phyloP scores from a whole-genome alignment of 148 eudicot genomes.

The Chenopodium formosanum region DNA sequence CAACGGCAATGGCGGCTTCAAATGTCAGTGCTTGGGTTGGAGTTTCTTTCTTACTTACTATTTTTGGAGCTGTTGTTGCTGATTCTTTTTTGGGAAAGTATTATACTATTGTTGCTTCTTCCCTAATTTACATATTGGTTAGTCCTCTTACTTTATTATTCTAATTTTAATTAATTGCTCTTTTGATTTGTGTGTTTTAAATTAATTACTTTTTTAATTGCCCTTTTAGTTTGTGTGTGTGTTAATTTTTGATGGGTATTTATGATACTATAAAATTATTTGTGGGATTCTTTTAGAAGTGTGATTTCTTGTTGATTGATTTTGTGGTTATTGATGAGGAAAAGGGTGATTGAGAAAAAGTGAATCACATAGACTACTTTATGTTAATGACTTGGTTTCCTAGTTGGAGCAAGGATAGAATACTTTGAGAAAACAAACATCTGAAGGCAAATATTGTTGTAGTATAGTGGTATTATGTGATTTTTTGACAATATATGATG shows the following conservation, averaged over 20 bases:
- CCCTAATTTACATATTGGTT: slow-evolving; percentile 44
- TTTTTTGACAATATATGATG: neutral
- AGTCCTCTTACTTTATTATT: neutral
- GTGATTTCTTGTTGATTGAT: too few species aligned
- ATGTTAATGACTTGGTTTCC: neutral
- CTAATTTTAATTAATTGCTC: too few species aligned
- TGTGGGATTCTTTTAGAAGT: neutral
- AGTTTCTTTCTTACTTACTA: slow-evolving; percentile 33
- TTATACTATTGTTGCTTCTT: slow-evolving; percentile 36
- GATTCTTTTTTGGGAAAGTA: slow-evolving; percentile 48
- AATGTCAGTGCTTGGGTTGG: slow-evolving; percentile 52
- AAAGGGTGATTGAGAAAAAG: neutral
- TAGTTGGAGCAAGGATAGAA: too few species aligned
- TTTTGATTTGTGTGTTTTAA: neutral
- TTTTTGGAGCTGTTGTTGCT: slow-evolving; percentile 47
- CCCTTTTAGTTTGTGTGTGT: too few species aligned
- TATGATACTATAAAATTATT: neutral
- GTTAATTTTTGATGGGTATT: neutral
- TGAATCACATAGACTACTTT: neutral
- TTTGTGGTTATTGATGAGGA: neutral
- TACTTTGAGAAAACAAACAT: too few species aligned
- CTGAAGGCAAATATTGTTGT: neutral
- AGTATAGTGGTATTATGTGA: too few species aligned
- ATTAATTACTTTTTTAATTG: neutral
- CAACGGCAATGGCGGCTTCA: slow-evolving; percentile 47